Base-by-base conservation (phyloP, 1,139 yeast genomes). In the Taphrina betulina region DNA sequence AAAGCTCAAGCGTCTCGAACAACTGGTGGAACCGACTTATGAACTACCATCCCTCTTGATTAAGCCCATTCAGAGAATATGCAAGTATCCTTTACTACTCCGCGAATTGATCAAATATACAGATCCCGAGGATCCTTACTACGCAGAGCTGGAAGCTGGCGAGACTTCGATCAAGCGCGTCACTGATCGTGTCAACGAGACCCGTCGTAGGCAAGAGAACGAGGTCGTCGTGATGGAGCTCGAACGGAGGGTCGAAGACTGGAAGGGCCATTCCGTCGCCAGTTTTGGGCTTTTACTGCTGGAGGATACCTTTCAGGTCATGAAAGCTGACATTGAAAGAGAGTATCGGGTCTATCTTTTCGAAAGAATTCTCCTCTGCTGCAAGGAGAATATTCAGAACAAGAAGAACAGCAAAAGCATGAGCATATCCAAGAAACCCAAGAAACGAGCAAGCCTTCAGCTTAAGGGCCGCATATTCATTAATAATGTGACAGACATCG, bases 31-130 rank as follows among this genome's bases (percentile, higher is more conserved):
- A 62, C 94, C 95, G 24, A 85, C 88, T 35, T 83, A 89, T 68
- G 98, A 92, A 69, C 75, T 92, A 55, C 97, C 88, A 66, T 83
- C 95, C 54, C 86, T 86, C 68, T 76, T 94, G 48, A 80, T 92
- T 64, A 92, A 92, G 69, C 99, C 99, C 0, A 88, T 92, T 38
- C 99, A 92, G 73, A 79, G 98, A 63, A 77, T 92, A 28, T 88
- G 96, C 74, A 88, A 90, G 69, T 92, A 92, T 68, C 98, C 98
- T 1, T 72, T 94, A 50, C 74, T 92, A 48, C 71, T 92, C 58
- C 81, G 80, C 62, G 95, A 88, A 66, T 75, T 94, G 58, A 69
- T 86, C 45, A 89, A 89, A 67, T 69, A 75, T 48, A 79, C 90
- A 1, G 80, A 80, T 40, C 67, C 73, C 5, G 67, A 64, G 20